phyloP scores from a whole-genome alignment of 306 rosid species.

The Aeschynomene evenia region DNA sequence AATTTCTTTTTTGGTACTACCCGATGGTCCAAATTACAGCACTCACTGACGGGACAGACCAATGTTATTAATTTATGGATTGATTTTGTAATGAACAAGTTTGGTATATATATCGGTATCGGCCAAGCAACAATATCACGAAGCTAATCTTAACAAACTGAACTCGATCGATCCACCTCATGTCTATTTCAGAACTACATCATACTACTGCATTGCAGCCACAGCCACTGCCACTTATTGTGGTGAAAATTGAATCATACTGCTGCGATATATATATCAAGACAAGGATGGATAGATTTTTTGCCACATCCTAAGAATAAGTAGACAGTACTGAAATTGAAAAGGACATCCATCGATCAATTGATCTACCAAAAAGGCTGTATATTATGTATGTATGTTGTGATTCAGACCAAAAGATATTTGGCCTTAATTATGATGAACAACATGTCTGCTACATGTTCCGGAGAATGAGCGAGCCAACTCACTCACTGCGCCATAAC shows the following conservation, averaged over 20 bases:
- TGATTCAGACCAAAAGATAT: slow-evolving; percentile 1
- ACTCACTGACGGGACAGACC: too few relatives aligned
- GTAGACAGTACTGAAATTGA: slow-evolving; percentile 20
- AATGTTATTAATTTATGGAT: neutral
- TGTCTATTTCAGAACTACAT: neutral
- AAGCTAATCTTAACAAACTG: slow-evolving; percentile 6
- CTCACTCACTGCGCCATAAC: neutral
- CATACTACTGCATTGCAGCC: neutral
- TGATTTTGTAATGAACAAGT: neutral
- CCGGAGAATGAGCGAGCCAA: neutral
- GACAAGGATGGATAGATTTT: neutral
- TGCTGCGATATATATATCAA: neutral
- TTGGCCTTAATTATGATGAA: neutral
- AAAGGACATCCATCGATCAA: slow-evolving; percentile 32
- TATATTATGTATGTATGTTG: too few relatives aligned
- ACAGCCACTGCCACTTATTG: neutral
- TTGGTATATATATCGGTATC: neutral
- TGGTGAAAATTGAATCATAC: neutral
- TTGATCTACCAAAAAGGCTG: slow-evolving; percentile 29
- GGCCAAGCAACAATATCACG: neutral
- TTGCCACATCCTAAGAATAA: neutral
- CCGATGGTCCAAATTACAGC: neutral
- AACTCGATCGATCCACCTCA: too few relatives aligned
- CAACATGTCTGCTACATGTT: slow-evolving; percentile 22
- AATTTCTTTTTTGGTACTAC: too few relatives aligned